Percentiles rank a stretch among this genome's conserved stretches.
phyloP scores from a whole-genome alignment of 164 flowering plant genomes.

The Magnolia officinalis region DNA sequence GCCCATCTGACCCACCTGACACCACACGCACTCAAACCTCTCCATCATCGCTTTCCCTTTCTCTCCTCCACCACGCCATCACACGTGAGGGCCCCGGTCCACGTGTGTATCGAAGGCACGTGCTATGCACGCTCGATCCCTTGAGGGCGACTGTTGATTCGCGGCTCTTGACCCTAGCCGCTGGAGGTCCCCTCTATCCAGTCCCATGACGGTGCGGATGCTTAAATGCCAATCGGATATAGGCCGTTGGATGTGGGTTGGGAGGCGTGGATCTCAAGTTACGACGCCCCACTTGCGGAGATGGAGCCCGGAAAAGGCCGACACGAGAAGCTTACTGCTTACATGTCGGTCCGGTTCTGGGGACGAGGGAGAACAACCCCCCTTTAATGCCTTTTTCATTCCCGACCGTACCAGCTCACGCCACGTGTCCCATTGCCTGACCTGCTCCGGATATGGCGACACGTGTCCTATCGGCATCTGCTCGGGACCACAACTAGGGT shows the following conservation, averaged over 20 bases:
- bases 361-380: neutral
- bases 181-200: neutral
- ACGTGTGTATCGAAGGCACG: neutral
- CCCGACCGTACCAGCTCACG: constrained; percentile 6
- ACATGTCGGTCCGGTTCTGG: constrained; percentile 2
- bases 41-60: neutral
- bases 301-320: constrained; percentile 7
- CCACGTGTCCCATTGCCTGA: neutral
- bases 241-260: neutral
- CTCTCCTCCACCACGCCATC: constrained; percentile 17
- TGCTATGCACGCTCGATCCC: constrained; percentile 12
- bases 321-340: constrained; percentile 6
- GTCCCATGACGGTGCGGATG: neutral
- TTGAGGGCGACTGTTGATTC: constrained; percentile 2
- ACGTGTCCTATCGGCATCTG: neutral
- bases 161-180: neutral
- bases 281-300: neutral
- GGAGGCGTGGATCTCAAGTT: neutral
- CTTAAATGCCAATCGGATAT: neutral
- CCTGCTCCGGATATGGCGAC: neutral
- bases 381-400: constrained; percentile 9
- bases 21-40: neutral
- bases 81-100: constrained; percentile 8
- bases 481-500: neutral
- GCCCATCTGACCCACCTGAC: constrained; percentile 10